Evolutionary conservation across 352 stramenopile genomes (phyloP), one percentile per base, ranked within the genome.

Genomic region (Globisporangium emineosum): DNA sequence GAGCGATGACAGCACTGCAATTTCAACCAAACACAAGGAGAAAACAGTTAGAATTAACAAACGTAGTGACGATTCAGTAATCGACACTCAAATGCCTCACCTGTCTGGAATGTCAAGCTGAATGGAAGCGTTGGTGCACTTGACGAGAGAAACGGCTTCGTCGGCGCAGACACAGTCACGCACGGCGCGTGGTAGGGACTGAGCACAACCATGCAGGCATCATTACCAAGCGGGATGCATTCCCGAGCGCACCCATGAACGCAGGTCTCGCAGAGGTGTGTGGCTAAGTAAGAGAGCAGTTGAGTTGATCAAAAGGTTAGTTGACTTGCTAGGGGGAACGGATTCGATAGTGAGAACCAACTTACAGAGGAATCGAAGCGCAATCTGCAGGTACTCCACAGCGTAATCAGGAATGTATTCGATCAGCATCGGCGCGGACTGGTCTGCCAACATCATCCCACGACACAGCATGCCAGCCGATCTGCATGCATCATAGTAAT

Each of bases 171-270:
- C 5, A 93, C 75, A n/a, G 80, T 89, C 61, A 94, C 77, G 51
- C 83, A 94, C 21, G 86, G 86, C n/a, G 80, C 78, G 45, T 93
- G 75, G 60, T 90, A 92, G 59, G 86, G 86, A 61, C 86, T 94
- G 13, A 93, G 67, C 42, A 79, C 64, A 37, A 91, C 63, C 60
- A 90, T 78, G 64, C 81, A 91, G 13, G 56, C 37, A 30, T 68
- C 64, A 45, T 61, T 72, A 6, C 69, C 64, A 1, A 77, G 0
- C 23, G 75, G 40, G n/a, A 66, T 72, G 63, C 84, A 93, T 47
- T 83, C 70, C 1, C 88, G 71, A 23, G 64, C 51, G 52, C 86
- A 94, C 17, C 83, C 86, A 55, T 86, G 65, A 4, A 88, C 81
- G 60, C 86, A 94, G 49, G 79, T 84, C 49, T 90, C 81, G 59